These are phyloP conservation scores for Catunica adiposa DNA, from an alignment of 2,329 filamentous ascomycete genomes.

Conservation along the genomic window DNA sequence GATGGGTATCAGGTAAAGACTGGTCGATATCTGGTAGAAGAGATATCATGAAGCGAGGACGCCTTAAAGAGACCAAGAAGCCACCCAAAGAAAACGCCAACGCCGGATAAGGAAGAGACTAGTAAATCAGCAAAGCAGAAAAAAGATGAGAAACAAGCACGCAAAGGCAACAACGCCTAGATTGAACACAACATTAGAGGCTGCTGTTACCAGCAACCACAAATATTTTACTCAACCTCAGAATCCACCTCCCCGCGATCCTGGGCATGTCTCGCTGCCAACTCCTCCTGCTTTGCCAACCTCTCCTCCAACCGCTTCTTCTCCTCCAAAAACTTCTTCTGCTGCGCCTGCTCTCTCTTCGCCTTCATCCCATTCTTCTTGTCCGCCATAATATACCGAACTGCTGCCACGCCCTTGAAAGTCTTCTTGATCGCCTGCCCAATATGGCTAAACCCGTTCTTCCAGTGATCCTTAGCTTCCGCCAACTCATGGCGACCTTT, in stretches of 20 bases:
- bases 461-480: conserved; percentile 26
- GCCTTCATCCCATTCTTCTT: conserved; percentile 21
- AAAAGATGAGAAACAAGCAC: not conserved
- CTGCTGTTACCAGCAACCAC: not conserved
- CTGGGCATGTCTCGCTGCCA: conserved; percentile 8
- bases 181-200: not conserved
- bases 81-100: not conserved
- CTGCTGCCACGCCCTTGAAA: conserved; percentile 20
- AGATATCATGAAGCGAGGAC: not conserved
- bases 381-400: conserved; percentile 24
- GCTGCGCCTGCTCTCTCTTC: conserved; percentile 20
- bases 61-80: not conserved
- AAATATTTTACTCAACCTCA: not conserved
- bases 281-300: conserved; percentile 17
- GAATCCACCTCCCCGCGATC: not conserved
- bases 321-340: conserved; percentile 21
- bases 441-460: conserved; percentile 24
- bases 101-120: not conserved
- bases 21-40: not conserved
- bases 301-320: conserved; percentile 23
- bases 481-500: conserved; percentile 23
- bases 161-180: not conserved
- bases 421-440: conserved; percentile 20
- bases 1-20: conserved; percentile 12
- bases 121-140: not conserved